Evolutionary conservation across 352 stramenopile genomes (phyloP), one percentile per base, ranked within the genome.

Genomic region (Blastocystis sp.): DNA sequence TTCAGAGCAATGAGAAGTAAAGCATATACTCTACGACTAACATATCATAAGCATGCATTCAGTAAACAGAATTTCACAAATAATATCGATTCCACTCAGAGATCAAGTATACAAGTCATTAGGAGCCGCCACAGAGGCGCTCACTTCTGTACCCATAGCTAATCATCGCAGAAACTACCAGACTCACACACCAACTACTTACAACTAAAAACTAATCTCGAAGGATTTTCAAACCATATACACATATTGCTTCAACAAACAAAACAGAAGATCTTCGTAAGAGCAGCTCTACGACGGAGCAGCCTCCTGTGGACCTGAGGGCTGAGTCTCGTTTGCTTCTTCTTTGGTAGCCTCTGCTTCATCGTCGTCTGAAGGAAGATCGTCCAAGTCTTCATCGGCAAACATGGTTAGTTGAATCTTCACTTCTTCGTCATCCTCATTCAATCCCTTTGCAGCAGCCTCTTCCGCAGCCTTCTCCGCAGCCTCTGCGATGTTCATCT

Each of bases 351-450:
- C 73, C 39, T 68, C 73, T 45, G 50, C 73, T 39, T 85, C 73
- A 13, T 85, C 73, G 24, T 85, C 73, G 11, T 68, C 50, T 5
- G 30, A 30, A 3, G 45, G 47, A 26, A 85, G 26, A 26, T 68
- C 73, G 45, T 65, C 73, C 73, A 85, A 65, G 53, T 85, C 73
- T n/a, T 85, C 73, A 18, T 85, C 73, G 1, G 43, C 53, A 45
- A 85, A 85, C 50, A 85, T 55, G 2, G 73, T 85, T 55, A 85
- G 56, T 34, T 50, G 63, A 24, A 85, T 85, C 73, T 85, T 85
- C 45, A 85, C 73, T 26, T 85, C 73, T 30, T 81, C 69, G 20
- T 68, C 73, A 5, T 64, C n/a, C n/a, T 65, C 54, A 18, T 30
- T 26, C 20, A 8, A 11, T 9, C 56, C 73, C 26, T 50, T 34